Conservation (phyloP, 2,329 filamentous ascomycete genomes). For the Penicillium sp. region DNA sequence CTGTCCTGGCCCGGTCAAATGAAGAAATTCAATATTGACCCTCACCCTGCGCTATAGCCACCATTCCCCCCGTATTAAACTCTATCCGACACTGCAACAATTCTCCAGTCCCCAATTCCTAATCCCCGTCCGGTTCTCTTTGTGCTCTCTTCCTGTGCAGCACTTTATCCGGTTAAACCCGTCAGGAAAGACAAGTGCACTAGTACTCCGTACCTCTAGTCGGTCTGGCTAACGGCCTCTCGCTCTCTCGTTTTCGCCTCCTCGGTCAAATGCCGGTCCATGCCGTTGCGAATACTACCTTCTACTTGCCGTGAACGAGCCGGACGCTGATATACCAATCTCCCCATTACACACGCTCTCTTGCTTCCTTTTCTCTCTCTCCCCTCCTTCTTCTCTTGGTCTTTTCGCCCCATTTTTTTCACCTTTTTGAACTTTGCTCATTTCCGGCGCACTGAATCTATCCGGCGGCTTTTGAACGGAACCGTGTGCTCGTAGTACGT, state of each 20-base stretch:
- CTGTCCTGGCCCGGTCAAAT: too few species aligned
- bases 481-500: background rate
- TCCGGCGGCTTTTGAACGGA: background rate
- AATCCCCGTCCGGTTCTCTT: background rate
- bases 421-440: background rate
- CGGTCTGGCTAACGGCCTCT: background rate
- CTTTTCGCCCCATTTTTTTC: background rate
- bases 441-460: background rate
- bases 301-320: background rate
- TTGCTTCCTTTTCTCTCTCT: background rate
- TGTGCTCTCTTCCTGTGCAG: background rate
- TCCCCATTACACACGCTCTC: background rate
- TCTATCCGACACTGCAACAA: conserved; percentile 8
- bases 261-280: conserved; percentile 12
- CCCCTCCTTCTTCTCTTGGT: background rate
- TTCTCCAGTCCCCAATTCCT: background rate
- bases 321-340: background rate
- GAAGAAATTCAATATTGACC: too few species aligned
- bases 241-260: background rate
- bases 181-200: background rate
- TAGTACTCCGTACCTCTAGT: background rate
- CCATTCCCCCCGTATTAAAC: conserved; percentile 13
- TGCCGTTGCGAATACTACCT: conserved; percentile 12
- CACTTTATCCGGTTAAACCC: conserved; percentile 8
- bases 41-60: conserved; percentile 1